Base-by-base conservation (phyloP, 306 rosid genomes). In the Mimosa bimucronata region DNA sequence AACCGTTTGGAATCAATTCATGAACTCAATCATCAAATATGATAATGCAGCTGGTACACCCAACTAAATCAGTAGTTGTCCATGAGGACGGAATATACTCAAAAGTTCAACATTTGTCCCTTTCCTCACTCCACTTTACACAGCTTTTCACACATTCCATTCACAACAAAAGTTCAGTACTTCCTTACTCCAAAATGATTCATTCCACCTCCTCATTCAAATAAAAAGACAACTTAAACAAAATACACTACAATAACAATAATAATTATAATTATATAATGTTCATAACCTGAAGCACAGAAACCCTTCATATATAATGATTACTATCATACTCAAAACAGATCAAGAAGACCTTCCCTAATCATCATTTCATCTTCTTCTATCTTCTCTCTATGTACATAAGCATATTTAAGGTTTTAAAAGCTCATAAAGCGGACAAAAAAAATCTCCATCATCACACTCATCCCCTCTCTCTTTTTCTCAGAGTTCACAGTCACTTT, bases 311-410 rank as follows among this genome's bases (percentile, higher is more conserved):
- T 21, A 19, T 45, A 13, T 42, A 14, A 18, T 14, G n/a, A 14
- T 2, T 21, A 19, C 8, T n/a, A 55, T 10, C 65, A 11, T 9
- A 11, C 31, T 23, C 65, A 23, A 25, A 10, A 55, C 19, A 57
- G 29, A 14, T 73, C 83, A 60, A 45, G 53, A 75, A 65, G 66
- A 60, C 19, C 16, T 10, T 10, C 29, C 26, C 10, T 55, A 21
- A 28, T 13, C 30, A 70, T 26, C 65, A 45, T 62, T 73, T 34
- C 55, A 45, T 62, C 81, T 45, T 71, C 74, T 26, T 44, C n/a
- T n/a, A n/a, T 75, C 41, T 48, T 57, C 66, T 69, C 2, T 74
- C 15, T 85, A 66, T 85, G 61, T 88, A 85, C 91, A 76, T 26
- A 67, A 52, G 44, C 77, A 57, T 57, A 57, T 57, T n/a, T n/a